Evolutionary conservation across 2,329 filamentous ascomycete species (phyloP).

Genomic region (Diaporthe ampelina): DNA sequence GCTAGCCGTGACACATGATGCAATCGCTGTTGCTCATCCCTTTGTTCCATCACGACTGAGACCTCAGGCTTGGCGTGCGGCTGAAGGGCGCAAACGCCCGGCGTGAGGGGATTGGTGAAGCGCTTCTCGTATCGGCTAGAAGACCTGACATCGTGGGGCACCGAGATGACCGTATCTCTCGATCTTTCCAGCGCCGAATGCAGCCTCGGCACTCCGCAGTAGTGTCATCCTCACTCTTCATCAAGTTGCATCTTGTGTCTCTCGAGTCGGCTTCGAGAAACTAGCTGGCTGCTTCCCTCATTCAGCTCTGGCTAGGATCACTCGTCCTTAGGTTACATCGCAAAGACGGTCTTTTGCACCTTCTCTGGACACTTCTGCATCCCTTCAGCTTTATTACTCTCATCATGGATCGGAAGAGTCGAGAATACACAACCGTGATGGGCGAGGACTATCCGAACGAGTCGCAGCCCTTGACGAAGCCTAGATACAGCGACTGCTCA

Average conservation of each 20-base stretch:
- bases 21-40: constrained; percentile 12
- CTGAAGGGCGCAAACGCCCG: no score
- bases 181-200: not conserved
- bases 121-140: constrained; percentile 11
- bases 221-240: not conserved
- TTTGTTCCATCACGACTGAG: constrained; percentile 16
- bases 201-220: not conserved
- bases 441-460: constrained; percentile 6
- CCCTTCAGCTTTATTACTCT: not conserved
- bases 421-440: not conserved
- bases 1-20: not conserved
- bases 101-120: no score
- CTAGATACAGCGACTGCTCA: not conserved
- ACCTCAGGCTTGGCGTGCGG: constrained; percentile 23
- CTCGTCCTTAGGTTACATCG: not conserved
- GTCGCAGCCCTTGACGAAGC: constrained; percentile 23
- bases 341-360: no score
- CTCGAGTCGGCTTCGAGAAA: not conserved
- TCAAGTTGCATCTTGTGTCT: not conserved
- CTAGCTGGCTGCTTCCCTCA: not conserved
- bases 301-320: not conserved
- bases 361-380: no score
- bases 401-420: not conserved
- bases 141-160: not conserved
- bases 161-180: not conserved